Conservation (phyloP, 495 filamentous ascomycete genomes). For the Penicillium cinerascens region DNA sequence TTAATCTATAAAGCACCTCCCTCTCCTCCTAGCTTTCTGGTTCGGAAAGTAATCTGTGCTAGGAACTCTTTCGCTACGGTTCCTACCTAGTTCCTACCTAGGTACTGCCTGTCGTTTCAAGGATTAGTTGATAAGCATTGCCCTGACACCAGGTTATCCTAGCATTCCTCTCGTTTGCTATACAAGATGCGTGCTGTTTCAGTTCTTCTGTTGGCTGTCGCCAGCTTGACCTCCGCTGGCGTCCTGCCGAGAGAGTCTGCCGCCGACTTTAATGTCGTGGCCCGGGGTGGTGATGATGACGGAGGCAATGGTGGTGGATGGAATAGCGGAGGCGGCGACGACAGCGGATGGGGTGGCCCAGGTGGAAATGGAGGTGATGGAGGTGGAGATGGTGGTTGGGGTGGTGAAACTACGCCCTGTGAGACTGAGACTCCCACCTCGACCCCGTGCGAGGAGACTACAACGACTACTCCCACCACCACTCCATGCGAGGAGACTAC, state of each 20-base stretch:
- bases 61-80: constrained; percentile 31
- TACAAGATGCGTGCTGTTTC: constrained; percentile 19
- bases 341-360: not conserved
- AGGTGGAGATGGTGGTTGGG: too few species aligned
- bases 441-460: constrained; percentile 8
- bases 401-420: not conserved
- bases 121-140: not conserved
- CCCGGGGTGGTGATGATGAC: constrained; percentile 9
- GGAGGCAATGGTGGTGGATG: constrained; percentile 1
- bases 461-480: not conserved
- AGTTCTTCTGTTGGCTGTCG: constrained; percentile 19
- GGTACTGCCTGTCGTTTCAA: not conserved
- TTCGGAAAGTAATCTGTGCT: constrained; percentile 2
- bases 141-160: not conserved
- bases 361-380: constrained; percentile 2
- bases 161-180: constrained; percentile 12
- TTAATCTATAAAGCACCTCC: constrained; percentile 11
- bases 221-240: constrained; percentile 19
- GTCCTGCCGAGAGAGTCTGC: constrained; percentile 11
- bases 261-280: constrained; percentile 9
- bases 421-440: constrained; percentile 2
- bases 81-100: constrained; percentile 11
- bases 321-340: not conserved
- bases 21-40: constrained; percentile 4
- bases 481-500: not conserved